These are phyloP conservation scores for Hypoxylon cercidicola DNA, from an alignment of 495 filamentous ascomycete genomes.

Conservation along the genomic window DNA sequence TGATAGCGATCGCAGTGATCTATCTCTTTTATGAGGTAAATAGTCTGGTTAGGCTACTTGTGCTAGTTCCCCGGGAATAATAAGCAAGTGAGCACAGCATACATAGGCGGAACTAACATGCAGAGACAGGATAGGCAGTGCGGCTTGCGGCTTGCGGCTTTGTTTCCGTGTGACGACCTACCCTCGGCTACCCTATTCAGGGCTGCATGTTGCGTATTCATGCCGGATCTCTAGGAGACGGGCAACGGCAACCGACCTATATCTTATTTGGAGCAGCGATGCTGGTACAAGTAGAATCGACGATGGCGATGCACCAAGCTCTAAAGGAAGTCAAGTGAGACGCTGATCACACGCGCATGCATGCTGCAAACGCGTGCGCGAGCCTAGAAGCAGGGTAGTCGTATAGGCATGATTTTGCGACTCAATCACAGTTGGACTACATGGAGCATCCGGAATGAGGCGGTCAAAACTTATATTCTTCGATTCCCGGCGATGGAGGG, in stretches of 20 bases:
- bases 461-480: too few relatives aligned
- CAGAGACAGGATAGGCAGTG: neutral
- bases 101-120: neutral
- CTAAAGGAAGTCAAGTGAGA: neutral
- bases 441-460: neutral
- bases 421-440: neutral
- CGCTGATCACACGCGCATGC: conserved; percentile 1
- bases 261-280: neutral
- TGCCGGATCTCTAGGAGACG: neutral
- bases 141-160: neutral
- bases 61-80: too few relatives aligned
- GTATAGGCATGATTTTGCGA: neutral
- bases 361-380: neutral
- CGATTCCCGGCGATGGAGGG: too few relatives aligned
- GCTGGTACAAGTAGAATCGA: neutral
- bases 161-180: neutral
- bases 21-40: conserved; percentile 2
- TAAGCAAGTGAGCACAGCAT: neutral
- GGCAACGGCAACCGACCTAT: neutral
- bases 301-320: neutral
- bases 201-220: neutral
- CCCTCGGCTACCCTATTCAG: neutral
- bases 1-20: conserved; percentile 8
- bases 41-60: conserved; percentile 1
- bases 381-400: neutral